Evolutionary conservation across 2,329 filamentous ascomycete species (phyloP).

Genomic region (Colletotrichum sp.): DNA sequence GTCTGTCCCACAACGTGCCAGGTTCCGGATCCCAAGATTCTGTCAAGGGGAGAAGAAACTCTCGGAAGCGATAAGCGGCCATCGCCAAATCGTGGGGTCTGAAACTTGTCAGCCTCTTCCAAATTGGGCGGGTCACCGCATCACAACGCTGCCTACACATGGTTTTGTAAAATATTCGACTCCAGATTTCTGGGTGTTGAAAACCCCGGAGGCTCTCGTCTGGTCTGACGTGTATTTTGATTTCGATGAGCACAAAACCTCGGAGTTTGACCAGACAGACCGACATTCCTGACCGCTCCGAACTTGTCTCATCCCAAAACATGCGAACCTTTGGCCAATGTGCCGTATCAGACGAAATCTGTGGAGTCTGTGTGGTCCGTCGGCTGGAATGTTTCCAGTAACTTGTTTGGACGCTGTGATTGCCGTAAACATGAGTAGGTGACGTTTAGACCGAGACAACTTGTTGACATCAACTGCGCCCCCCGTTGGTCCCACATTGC

Average conservation of each 20-base stretch:
- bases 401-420: background rate
- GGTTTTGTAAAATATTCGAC: background rate
- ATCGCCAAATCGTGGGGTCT: background rate
- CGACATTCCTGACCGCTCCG: background rate
- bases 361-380: background rate
- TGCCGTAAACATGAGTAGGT: background rate
- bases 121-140: background rate
- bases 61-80: background rate
- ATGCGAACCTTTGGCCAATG: background rate
- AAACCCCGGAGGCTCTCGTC: background rate
- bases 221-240: background rate
- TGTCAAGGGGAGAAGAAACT: background rate
- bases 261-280: background rate
- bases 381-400: background rate
- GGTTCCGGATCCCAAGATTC: background rate
- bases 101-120: background rate
- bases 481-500: background rate
- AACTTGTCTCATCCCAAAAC: background rate
- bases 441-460: background rate
- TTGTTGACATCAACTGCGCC: background rate
- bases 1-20: background rate
- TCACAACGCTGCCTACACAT: background rate
- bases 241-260: background rate
- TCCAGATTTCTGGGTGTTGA: background rate
- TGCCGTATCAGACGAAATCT: background rate